A percentile compares a stretch with the other conserved stretches of the same genome.
phyloP scores from a whole-genome alignment of 2,329 filamentous ascomycete genomes.

The Ophiostoma sp. region DNA sequence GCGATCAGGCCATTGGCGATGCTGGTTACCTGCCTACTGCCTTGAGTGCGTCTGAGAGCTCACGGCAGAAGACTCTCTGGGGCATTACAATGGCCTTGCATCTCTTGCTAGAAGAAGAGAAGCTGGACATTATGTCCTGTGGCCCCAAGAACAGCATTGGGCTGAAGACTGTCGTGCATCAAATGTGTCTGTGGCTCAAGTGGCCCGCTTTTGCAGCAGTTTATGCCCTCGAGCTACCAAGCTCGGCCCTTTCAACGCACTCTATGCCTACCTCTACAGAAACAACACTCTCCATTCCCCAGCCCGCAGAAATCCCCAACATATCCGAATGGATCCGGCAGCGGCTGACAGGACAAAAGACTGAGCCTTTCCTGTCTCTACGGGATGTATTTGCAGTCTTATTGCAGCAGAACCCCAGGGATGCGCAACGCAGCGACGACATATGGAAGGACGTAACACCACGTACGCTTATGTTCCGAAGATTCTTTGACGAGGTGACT shows the following conservation, averaged over 20 bases:
- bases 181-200: slow-evolving; percentile 75
- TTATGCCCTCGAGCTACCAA: slow-evolving; percentile 51
- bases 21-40: slow-evolving; percentile 63
- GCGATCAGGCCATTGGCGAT: slow-evolving; percentile 48
- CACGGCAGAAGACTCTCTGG: slow-evolving; percentile 56
- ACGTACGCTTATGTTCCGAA: slow-evolving; percentile 64
- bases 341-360: slow-evolving; percentile 39
- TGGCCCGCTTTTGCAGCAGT: slow-evolving; percentile 52
- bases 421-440: slow-evolving; percentile 34
- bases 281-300: slow-evolving; percentile 27
- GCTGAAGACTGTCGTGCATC: slow-evolving; percentile 69
- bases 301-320: slow-evolving; percentile 34
- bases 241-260: slow-evolving; percentile 36
- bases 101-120: slow-evolving; percentile 82
- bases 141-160: slow-evolving; percentile 40
- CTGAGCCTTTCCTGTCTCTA: slow-evolving; percentile 40
- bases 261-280: slow-evolving; percentile 27
- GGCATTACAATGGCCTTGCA: slow-evolving; percentile 73
- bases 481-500: slow-evolving; percentile 51
- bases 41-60: slow-evolving; percentile 46
- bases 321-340: slow-evolving; percentile 52
- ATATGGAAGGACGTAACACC: slow-evolving; percentile 52
- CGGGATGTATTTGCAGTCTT: slow-evolving; percentile 43
- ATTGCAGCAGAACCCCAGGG: slow-evolving; percentile 36
- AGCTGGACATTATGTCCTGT: slow-evolving; percentile 59